phyloP scores from a whole-genome alignment of 192 early-diverging fungal genomes.

The Geranomyces variabilis region DNA sequence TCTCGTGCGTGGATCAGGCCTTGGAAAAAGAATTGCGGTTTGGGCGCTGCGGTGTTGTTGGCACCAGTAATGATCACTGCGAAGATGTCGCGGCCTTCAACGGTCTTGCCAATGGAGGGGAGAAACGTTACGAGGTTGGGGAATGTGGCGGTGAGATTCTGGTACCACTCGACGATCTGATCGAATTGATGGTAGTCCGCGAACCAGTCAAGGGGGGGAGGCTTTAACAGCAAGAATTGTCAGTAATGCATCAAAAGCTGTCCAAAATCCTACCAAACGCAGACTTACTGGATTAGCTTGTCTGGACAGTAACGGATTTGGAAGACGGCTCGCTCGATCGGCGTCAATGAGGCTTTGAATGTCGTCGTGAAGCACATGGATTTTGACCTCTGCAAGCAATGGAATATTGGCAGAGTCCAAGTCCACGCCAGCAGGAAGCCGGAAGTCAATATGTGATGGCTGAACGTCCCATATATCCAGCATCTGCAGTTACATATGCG shows the following conservation, averaged over 20 bases:
- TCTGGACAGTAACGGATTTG: neutral
- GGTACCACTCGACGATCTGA: slow-evolving; percentile 52
- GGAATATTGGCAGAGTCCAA: neutral
- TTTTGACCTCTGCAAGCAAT: neutral
- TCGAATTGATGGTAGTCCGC: neutral
- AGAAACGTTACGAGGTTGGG: slow-evolving; percentile 56
- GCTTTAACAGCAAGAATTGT: neutral
- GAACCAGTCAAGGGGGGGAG: slow-evolving; percentile 15
- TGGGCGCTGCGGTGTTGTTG: slow-evolving; percentile 16
- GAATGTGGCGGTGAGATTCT: slow-evolving; percentile 47
- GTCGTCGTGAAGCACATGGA: slow-evolving; percentile 12
- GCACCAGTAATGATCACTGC: slow-evolving; percentile 56
- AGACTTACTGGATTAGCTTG: neutral
- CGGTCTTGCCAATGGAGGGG: slow-evolving; percentile 63
- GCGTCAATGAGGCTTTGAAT: slow-evolving; percentile 22
- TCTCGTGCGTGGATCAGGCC: slow-evolving; percentile 61
- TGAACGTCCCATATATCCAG: slow-evolving; percentile 27
- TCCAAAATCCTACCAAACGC: neutral
- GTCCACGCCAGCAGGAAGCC: slow-evolving; percentile 6
- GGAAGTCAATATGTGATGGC: slow-evolving; percentile 12
- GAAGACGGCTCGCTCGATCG: neutral
- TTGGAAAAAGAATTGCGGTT: slow-evolving; percentile 46
- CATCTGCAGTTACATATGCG: neutral
- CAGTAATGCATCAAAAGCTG: neutral
- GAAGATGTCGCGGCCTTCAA: slow-evolving; percentile 61